phyloP scores from a whole-genome alignment of 305 asterid species.

The Solanum chacoense region DNA sequence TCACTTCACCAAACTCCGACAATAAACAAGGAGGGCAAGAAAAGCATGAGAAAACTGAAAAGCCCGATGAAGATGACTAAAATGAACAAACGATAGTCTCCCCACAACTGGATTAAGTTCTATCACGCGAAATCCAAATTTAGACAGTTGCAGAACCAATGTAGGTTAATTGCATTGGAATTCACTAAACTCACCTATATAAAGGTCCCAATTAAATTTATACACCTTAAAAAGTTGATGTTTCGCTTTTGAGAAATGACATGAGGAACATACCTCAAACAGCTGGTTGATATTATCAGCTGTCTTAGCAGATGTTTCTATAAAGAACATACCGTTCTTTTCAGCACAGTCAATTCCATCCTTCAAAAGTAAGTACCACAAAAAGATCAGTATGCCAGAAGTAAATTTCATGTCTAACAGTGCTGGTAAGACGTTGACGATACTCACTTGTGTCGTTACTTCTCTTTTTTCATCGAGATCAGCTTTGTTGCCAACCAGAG shows the following conservation, averaged over 20 bases:
- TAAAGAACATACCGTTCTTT: conserved; percentile 93
- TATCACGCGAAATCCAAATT: neutral
- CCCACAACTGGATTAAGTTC: neutral
- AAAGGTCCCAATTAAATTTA: neutral
- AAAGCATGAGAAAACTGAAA: neutral
- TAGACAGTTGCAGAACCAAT: neutral
- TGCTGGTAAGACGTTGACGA: neutral
- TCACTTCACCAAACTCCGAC: neutral
- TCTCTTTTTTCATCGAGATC: conserved; percentile 89
- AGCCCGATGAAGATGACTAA: neutral
- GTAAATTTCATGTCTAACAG: neutral
- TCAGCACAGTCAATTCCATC: conserved; percentile 80
- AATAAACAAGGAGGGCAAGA: neutral
- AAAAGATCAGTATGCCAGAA: neutral
- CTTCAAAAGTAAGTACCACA: conserved; percentile 24
- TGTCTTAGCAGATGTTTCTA: conserved; percentile 98
- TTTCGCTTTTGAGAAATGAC: neutral
- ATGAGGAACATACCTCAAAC: conserved; percentile 59
- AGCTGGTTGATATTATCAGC: conserved; percentile 99
- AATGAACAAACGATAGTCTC: neutral
- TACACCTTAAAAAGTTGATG: neutral
- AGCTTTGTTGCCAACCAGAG: conserved; percentile 96
- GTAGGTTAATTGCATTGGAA: neutral
- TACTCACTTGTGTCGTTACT: conserved; percentile 68
- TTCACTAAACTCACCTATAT: neutral